Percentiles rank a stretch among this genome's conserved stretches.
Evolutionary conservation across 1,284 basidiomycete genomes (phyloP).

Genomic region (Puccinia polysora): DNA sequence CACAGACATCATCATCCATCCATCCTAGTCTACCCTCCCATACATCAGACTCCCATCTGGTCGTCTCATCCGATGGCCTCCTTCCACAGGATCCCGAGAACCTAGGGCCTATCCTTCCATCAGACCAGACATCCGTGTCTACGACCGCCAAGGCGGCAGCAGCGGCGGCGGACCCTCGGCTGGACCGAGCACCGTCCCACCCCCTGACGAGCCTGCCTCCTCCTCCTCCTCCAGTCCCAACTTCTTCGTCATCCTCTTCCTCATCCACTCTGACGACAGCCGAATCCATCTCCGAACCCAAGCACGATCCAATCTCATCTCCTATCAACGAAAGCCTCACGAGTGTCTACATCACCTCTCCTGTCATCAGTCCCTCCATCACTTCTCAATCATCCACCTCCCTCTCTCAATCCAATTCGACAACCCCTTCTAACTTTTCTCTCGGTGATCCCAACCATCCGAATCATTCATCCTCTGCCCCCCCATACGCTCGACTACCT

Average conservation of each 20-base stretch:
- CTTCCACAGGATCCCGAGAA: too few relatives aligned
- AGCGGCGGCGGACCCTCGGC: conserved; percentile 5
- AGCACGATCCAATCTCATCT: conserved; percentile 13
- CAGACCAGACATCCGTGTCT: too few relatives aligned
- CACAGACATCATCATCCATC: background rate
- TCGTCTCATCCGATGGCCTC: too few relatives aligned
- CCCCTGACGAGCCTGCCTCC: background rate
- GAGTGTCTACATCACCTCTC: conserved; percentile 1
- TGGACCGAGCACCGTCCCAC: conserved; percentile 4
- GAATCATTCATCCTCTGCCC: conserved; percentile 3
- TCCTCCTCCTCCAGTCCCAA: background rate
- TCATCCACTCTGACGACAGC: conserved; percentile 14
- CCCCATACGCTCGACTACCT: background rate
- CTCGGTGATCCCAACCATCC: background rate
- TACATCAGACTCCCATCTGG: too few relatives aligned
- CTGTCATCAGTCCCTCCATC: background rate
- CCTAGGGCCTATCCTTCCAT: too few relatives aligned
- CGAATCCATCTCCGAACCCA: background rate
- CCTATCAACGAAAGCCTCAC: background rate
- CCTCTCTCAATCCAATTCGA: background rate
- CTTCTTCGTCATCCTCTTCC: conserved; percentile 1
- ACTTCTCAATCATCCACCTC: background rate
- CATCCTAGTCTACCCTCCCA: too few relatives aligned
- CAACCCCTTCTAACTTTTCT: background rate
- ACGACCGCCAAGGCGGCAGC: too few relatives aligned